Evolutionary conservation across 371 early-diverging fungal genomes (phyloP), one percentile per base, ranked within the genome.

Genomic region (Mortierella sp.): DNA sequence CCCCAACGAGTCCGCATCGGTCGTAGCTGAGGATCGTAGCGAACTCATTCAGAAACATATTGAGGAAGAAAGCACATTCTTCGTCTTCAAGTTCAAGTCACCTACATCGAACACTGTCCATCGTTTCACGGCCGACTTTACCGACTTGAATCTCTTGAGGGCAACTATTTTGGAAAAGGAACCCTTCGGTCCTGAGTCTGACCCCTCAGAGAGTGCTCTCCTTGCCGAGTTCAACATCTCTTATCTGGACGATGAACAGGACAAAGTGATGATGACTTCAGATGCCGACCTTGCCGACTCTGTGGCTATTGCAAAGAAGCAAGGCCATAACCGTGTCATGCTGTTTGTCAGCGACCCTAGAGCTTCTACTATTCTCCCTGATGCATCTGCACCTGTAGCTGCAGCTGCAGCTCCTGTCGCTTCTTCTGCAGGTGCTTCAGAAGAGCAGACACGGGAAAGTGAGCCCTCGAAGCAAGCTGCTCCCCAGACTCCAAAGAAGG

Each of bases 191-290:
- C 72, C 84, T 28, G 79, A 79, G 56, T 85, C 85, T 25, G 86
- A 88, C 25, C 85, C 87, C 7, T 68, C 68, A 56, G 70, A 75
- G 52, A 85, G 88, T 57, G 63, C 73, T 11, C 75, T 85, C 51
- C 66, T 88, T 21, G 80, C 81, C 59, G 83, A 87, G 83, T 82
- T 90, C 28, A 88, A 88, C 30, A 85, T 97, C 37, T 89, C 89
- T 15, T 97, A 96, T 72, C 63, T 93, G 63, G 97, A 97, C 69
- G 96, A 97, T 64, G 97, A 97, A 57, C 89, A 92, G 59, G 97
- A 97, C 76, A 81, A 90, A 62, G 93, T 97, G n/a, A 82, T 91
- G 70, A 84, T 97, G 74, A 88, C 89, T 30, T 84, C 86, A 15
- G 93, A 94, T 62, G 86, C 88, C 1, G 97, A 97, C 72, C 77